phyloP scores from a whole-genome alignment of 2,329 filamentous ascomycete genomes.

The Colletotrichum acutatum region DNA sequence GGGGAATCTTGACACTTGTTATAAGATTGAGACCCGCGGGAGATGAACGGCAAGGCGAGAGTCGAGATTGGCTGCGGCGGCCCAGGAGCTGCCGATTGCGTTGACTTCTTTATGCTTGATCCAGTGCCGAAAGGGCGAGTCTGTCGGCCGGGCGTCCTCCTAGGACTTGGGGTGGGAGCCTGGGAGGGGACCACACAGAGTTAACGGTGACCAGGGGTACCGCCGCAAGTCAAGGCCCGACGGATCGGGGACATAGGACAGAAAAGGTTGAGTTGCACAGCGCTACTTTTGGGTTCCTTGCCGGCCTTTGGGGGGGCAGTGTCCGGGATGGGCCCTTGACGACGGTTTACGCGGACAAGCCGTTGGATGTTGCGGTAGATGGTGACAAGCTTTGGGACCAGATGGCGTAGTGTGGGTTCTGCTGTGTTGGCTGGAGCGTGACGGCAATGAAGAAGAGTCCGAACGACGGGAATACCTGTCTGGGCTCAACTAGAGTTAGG shows the following conservation, averaged over 20 bases:
- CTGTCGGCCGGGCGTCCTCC: constrained; percentile 17
- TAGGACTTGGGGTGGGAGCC: neutral
- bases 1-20: constrained; percentile 24
- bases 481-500: constrained; percentile 16
- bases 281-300: constrained; percentile 14
- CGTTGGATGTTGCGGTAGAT: neutral
- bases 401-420: neutral
- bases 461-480: neutral
- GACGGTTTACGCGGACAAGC: constrained; percentile 13
- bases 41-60: constrained; percentile 19
- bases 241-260: constrained; percentile 18
- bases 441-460: neutral
- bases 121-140: constrained; percentile 20
- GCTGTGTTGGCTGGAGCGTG: neutral
- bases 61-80: constrained; percentile 28
- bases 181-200: constrained; percentile 5
- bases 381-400: constrained; percentile 23
- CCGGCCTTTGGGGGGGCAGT: neutral
- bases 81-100: constrained; percentile 21
- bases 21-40: constrained; percentile 17
- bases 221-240: constrained; percentile 27
- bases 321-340: constrained; percentile 22
- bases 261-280: constrained; percentile 17
- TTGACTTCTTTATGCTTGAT: constrained; percentile 31
- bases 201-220: constrained; percentile 25